Base-by-base conservation (phyloP, 2,329 filamentous ascomycete genomes). In the Fusarium sp. region DNA sequence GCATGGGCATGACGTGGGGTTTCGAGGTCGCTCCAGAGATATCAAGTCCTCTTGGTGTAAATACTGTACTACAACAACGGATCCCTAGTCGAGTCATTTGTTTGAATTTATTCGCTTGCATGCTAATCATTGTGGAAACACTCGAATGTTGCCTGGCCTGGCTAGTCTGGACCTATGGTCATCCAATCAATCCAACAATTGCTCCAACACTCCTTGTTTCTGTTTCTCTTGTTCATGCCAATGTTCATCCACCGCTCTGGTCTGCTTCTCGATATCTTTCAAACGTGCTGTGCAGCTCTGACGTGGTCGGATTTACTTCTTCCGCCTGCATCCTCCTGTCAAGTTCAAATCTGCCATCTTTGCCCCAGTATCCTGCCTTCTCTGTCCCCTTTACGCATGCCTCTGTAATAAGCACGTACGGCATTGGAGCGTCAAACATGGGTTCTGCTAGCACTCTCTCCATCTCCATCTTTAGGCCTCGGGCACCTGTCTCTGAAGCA, bases 361-460 rank as follows among this genome's bases (percentile, higher is more conserved):
- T 88, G 2, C 88, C 88, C 84, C 85, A 88, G 63, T 87, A 88
- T 0, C 75, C 75, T 2, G 80, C 79, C 74, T 82, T 86, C 67
- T 87, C 87, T 21, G 80, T 79, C 11, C 88, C 86, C 17, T 79
- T 79, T 2, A 90, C 88, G 29, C 88, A 89, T 2, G 79, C 83
- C 71, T 92, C 88, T 0, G 89, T 91, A 37, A 93, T 85, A 9
- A 93, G 80, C 2, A 92, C 88, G 66, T 90, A 91, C 19, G 89
- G 86, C 64, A 89, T 88, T 5, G 91, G 91, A 0, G 89, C 88
- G 69, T 93, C 89, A 71, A 92, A 94, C 84, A 93, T 93, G 29
- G 90, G 87, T 73, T 93, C 91, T 4, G 87, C 88, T 10, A 94
- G 79, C 8, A 94, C 85, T 3, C 88, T 84, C 74, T 94, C 91